Percentiles rank a stretch among this genome's conserved stretches.
Conservation (phyloP, 139 green algal species). For the Eudorina sp. region DNA sequence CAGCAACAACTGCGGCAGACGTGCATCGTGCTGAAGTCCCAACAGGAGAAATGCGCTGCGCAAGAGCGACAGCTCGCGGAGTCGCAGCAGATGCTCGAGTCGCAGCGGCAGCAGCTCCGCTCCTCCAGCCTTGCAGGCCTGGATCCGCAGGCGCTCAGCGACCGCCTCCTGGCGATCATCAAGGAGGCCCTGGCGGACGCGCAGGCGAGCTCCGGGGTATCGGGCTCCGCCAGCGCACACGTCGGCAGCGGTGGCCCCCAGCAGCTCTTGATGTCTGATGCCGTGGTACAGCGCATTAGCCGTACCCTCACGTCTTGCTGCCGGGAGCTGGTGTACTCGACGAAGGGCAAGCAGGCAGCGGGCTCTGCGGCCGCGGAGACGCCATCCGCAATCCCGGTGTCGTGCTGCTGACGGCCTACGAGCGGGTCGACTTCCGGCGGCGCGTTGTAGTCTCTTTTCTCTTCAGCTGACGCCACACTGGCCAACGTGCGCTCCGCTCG, state of each 20-base stretch:
- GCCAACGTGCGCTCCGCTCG: no score
- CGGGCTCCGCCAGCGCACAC: neutral
- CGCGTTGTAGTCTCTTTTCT: no score
- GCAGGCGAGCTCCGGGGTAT: neutral
- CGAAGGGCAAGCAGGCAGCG: constrained; percentile 34
- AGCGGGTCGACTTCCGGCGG: no score
- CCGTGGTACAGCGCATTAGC: constrained; percentile 50
- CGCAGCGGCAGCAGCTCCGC: constrained; percentile 31
- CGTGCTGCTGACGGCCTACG: constrained; percentile 55
- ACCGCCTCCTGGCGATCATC: constrained; percentile 46
- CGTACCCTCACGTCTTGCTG: constrained; percentile 52
- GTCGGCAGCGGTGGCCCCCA: neutral
- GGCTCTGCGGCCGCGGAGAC: constrained; percentile 35
- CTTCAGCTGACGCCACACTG: no score
- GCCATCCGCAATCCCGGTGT: constrained; percentile 48
- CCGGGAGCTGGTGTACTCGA: constrained; percentile 49
- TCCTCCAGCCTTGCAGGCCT: neutral
- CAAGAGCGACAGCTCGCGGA: constrained; percentile 38
- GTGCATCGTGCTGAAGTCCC: neutral
- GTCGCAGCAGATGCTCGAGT: constrained; percentile 23
- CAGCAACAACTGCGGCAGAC: constrained; percentile 26
- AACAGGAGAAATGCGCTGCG: constrained; percentile 21
- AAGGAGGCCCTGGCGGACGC: constrained; percentile 46
- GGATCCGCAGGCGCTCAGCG: constrained; percentile 26
- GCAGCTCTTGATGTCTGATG: constrained; percentile 37